These are phyloP conservation scores for Cephalotrichum gorgonifer DNA, from an alignment of 2,329 filamentous ascomycete genomes.

Conservation along the genomic window DNA sequence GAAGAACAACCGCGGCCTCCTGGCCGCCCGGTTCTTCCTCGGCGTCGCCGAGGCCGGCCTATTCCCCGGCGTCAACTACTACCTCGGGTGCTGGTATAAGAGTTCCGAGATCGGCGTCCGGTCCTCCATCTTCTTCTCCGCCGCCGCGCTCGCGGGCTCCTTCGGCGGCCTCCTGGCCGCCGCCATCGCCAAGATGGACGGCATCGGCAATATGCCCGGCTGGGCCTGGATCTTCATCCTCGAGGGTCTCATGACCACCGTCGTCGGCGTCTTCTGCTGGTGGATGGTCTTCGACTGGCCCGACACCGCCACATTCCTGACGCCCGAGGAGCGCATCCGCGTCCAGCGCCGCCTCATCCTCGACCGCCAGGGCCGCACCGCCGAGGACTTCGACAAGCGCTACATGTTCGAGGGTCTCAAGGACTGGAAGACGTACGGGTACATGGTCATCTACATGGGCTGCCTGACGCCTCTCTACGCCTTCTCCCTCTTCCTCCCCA, in stretches of 20 bases:
- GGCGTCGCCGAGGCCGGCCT: slow-evolving; percentile 67
- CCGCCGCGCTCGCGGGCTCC: slow-evolving; percentile 67
- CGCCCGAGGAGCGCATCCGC: slow-evolving; percentile 56
- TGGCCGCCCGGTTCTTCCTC: slow-evolving; percentile 60
- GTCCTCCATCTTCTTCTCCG: slow-evolving; percentile 74
- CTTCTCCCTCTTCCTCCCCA: slow-evolving; percentile 69
- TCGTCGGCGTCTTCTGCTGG: slow-evolving; percentile 58
- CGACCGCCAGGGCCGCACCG: slow-evolving; percentile 66
- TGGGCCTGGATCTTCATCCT: slow-evolving; percentile 61
- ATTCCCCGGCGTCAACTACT: slow-evolving; percentile 70
- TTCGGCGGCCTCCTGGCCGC: slow-evolving; percentile 67
- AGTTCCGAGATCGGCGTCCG: slow-evolving; percentile 71
- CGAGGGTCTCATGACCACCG: slow-evolving; percentile 59
- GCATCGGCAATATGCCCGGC: slow-evolving; percentile 43
- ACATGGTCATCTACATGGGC: slow-evolving; percentile 71
- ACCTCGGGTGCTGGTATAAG: slow-evolving; percentile 77
- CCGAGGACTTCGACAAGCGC: slow-evolving; percentile 63
- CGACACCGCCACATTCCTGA: slow-evolving; percentile 63
- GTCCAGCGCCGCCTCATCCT: slow-evolving; percentile 59
- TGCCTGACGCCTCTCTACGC: slow-evolving; percentile 62
- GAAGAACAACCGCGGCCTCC: slow-evolving; percentile 51
- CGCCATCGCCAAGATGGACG: slow-evolving; percentile 60
- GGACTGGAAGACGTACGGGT: slow-evolving; percentile 78
- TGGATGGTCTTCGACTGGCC: slow-evolving; percentile 81
- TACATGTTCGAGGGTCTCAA: slow-evolving; percentile 64